Percentiles rank a stretch among this genome's conserved stretches.
Evolutionary conservation across 176 grass and related monocot species (phyloP).

Genomic region (barley (Hordeum vulgare)): MorexV3_pseudomolecules_assembly NC_058523.1:496222043-496222542

Average conservation of each 20-base stretch:
- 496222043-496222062: not conserved
- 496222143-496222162: not conserved
- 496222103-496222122: not conserved
- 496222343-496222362: not conserved
- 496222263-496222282: not conserved
- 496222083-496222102: not conserved
- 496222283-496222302: not conserved
- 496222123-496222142: not conserved
- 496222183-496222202: not conserved
- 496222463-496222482: not conserved
- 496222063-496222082: not conserved
- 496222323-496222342: not conserved
- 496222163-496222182: too few relatives aligned
- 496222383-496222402: not conserved
- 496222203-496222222: not conserved
- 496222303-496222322: not conserved
- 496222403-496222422: not conserved
- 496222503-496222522: not conserved
- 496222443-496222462: not conserved
- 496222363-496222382: not conserved
- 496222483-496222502: too few relatives aligned
- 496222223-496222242: not conserved
- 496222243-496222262: not conserved
- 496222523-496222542: not conserved
- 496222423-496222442: not conserved